Evolutionary conservation across 106 monocot species (phyloP).

Genomic region (Chionographis japonica): DNA sequence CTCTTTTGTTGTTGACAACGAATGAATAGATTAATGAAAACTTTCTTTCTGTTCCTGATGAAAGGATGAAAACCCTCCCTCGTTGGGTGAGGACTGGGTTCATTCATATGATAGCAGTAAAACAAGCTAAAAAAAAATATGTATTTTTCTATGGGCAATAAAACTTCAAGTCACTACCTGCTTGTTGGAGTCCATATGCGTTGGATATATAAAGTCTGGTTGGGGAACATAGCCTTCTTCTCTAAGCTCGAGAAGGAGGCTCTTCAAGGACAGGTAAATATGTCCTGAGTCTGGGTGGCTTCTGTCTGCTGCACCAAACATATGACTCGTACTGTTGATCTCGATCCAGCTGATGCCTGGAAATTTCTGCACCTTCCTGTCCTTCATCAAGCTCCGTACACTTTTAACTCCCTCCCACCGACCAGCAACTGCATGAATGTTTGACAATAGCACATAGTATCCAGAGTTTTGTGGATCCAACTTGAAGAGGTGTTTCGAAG

Average conservation of each 20-base stretch:
- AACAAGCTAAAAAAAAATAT: no score
- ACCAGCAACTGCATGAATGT: slow-evolving; percentile 66
- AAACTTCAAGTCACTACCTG: slow-evolving; percentile 3
- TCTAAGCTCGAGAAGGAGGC: slow-evolving; percentile 47
- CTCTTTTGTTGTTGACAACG: no score
- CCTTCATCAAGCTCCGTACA: slow-evolving; percentile 79
- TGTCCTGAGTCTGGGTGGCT: slow-evolving; percentile 38
- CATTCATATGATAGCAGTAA: no score
- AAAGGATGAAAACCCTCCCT: no score
- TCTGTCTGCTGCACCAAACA: slow-evolving; percentile 60
- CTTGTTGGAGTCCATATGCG: slow-evolving; percentile 2
- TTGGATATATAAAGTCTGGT: slow-evolving; percentile 18
- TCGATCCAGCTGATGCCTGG: slow-evolving; percentile 92
- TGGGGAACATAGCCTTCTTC: slow-evolving; percentile 81
- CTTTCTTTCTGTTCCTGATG: no score
- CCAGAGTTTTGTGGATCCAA: slow-evolving; percentile 88
- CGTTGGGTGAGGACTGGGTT: no score
- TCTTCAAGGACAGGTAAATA: slow-evolving; percentile 49
- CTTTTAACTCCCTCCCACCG: slow-evolving; percentile 55
- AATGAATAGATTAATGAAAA: no score
- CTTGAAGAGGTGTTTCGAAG: slow-evolving; percentile 62
- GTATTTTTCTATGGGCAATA: not conserved
- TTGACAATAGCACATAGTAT: slow-evolving; percentile 87
- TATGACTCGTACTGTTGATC: slow-evolving; percentile 41
- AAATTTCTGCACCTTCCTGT: slow-evolving; percentile 57